Evolutionary conservation across 2,329 filamentous ascomycete genomes (phyloP).

Genomic region (Blastomyces gilchristii): DNA sequence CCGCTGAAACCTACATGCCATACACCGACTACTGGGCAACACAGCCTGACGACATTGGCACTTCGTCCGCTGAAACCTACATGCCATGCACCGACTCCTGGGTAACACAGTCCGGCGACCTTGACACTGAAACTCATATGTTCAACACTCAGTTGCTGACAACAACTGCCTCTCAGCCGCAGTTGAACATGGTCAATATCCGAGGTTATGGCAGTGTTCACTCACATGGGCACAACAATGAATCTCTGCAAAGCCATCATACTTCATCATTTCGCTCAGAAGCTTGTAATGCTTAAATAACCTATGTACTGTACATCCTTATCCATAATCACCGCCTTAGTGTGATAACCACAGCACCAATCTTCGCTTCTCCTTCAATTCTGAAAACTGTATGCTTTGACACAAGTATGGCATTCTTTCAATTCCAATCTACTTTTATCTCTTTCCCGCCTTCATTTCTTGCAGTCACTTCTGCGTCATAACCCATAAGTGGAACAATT

Average conservation of each 20-base stretch:
- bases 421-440: slow-evolving; percentile 10
- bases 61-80: slow-evolving; percentile 2
- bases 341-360: slow-evolving; percentile 8
- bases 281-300: slow-evolving; percentile 2
- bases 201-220: not conserved
- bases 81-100: too few relatives aligned
- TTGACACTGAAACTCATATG: not conserved
- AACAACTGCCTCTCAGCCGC: not conserved
- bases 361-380: slow-evolving; percentile 7
- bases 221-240: not conserved
- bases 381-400: slow-evolving; percentile 7
- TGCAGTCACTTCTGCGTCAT: slow-evolving; percentile 6
- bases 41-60: not conserved
- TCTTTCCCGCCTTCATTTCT: slow-evolving; percentile 8
- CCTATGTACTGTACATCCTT: not conserved
- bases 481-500: slow-evolving; percentile 10
- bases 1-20: not conserved
- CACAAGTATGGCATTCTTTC: slow-evolving; percentile 9
- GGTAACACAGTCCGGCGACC: not conserved
- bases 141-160: not conserved
- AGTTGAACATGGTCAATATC: not conserved
- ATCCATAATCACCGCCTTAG: slow-evolving; percentile 1
- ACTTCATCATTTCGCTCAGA: not conserved
- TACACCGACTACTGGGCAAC: not conserved
- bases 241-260: not conserved